Evolutionary conservation across 1,139 yeast species (phyloP).

Genomic region (Geotrichum europaeum): DNA sequence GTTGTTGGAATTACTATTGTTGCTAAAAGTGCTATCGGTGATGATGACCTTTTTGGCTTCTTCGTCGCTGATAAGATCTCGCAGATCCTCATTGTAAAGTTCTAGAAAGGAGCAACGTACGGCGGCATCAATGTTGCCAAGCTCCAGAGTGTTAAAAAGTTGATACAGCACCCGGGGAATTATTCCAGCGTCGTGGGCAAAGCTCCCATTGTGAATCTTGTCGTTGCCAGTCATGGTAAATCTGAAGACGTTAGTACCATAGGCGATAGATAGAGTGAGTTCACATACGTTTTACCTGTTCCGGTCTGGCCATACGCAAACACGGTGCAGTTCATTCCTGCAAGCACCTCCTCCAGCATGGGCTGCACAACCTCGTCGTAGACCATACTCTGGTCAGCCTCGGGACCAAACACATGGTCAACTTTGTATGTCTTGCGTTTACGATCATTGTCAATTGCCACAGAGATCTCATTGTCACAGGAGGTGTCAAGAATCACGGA

Average conservation of each 20-base stretch:
- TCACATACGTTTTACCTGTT: conserved; percentile 61
- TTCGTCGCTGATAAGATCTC: conserved; percentile 45
- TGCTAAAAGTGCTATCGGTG: conserved; percentile 35
- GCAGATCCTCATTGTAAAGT: conserved; percentile 65
- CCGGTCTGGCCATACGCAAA: conserved; percentile 91
- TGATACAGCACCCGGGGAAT: conserved; percentile 58
- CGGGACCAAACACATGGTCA: conserved; percentile 69
- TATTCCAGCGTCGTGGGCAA: conserved; percentile 49
- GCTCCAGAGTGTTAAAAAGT: conserved; percentile 43
- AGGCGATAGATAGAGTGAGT: neutral
- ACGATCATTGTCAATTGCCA: conserved; percentile 17
- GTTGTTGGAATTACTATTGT: neutral
- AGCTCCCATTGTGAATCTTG: conserved; percentile 20
- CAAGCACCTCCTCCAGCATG: conserved; percentile 51
- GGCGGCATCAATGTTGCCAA: conserved; percentile 44
- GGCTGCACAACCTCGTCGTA: conserved; percentile 58
- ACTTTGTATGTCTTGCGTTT: conserved; percentile 49
- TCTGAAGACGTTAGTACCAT: conserved; percentile 22
- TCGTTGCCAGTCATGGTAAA: conserved; percentile 77
- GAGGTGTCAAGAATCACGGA: conserved; percentile 54
- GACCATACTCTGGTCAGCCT: conserved; percentile 57
- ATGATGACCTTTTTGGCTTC: conserved; percentile 38
- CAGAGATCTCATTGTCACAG: conserved; percentile 14
- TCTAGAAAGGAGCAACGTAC: conserved; percentile 68
- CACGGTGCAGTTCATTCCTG: conserved; percentile 58